Base-by-base conservation (phyloP, 345 rosid genomes). In the Euphorbia pulcherrima region DNA sequence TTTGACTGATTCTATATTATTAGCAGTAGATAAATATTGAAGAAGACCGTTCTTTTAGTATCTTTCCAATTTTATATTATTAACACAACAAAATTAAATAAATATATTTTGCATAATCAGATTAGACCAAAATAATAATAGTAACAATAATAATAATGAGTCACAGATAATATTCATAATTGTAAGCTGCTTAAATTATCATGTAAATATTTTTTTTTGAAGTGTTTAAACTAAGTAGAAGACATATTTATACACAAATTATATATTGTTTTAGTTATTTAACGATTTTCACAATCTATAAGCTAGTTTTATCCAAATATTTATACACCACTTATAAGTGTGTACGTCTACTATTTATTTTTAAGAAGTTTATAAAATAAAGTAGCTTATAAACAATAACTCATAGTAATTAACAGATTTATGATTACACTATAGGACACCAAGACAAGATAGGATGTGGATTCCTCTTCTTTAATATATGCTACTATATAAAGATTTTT, bases 371-470 rank as follows among this genome's bases (percentile, higher is more conserved):
- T n/a, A n/a, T n/a, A n/a, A n/a, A n/a, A n/a, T n/a, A n/a, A n/a
- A n/a, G n/a, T n/a, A n/a, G n/a, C n/a, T n/a, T n/a, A n/a, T n/a
- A n/a, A n/a, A n/a, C n/a, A n/a, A n/a, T n/a, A n/a, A n/a, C n/a
- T n/a, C n/a, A n/a, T 23, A 68, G 18, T 51, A 78, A 55, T 75
- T 75, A 65, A 55, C 70, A 26, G 74, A 60, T 61, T 51, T 46
- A 73, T 77, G 77, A 79, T 67, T 65, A 20, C 77, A 76, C 68
- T 33, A 33, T 37, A 71, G 78, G 78, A 80, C 79, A 80, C 85
- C 76, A 79, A 76, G 80, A 68, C 76, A 69, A 56, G 73, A 65
- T 60, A 69, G 75, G 60, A 63, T 33, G 7, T 33, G 7, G 7
- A 65, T 58, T 62, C 64, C 50, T 59, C 75, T 29, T 64, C 55